Base-by-base conservation (phyloP, 495 filamentous ascomycete species). In the Aspergillus olivimuriae region DNA sequence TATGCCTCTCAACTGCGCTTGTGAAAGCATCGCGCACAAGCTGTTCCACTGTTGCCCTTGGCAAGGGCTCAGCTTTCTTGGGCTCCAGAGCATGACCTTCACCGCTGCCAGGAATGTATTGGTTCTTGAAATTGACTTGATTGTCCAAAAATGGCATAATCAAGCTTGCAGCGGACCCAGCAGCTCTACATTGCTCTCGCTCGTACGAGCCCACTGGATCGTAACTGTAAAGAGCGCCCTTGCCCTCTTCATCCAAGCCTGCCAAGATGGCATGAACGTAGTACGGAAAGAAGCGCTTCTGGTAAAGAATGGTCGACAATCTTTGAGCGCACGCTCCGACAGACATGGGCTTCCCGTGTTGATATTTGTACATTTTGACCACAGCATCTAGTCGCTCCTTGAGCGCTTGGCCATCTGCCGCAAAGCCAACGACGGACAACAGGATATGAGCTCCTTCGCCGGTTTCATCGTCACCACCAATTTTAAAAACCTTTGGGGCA, bases 71-170 rank as follows among this genome's bases (percentile, higher is more conserved):
- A 47, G 81, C 72, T 53, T 81, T 76, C 55, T 69, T 68, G 21
- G 58, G 51, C 66, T 86, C 66, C 41, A 95, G 75, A 17, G 80
- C 85, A 63, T 92, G 86, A 30, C 89, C 90, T 53, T 78, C 78
- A 42, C 86, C 89, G 55, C 84, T 89, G n/a, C 81, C 84, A 8
- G 92, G 92, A 20, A 89, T 73, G 63, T 95, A 94, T 72, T 97
- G 92, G 63, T 98, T 98, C 76, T 97, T 97, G 75, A 89, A 92
- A 69, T 97, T 96, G 71, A 98, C 92, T 66, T 98, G 94, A 62
- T 97, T 98, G 65, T 98, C 92, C 61, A 98, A 72, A 74, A 98
- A 97, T 3, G 92, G 92, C 86, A 96, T 97, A 63, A 98, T 98
- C 68, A 98, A 71, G 52, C 87, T 94, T 28, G 87, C 84, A 22